Evolutionary conservation across 805 yeast genomes (phyloP), one percentile per base, ranked within the genome.

Genomic region (Wickerhamiella sergipiensis): DNA sequence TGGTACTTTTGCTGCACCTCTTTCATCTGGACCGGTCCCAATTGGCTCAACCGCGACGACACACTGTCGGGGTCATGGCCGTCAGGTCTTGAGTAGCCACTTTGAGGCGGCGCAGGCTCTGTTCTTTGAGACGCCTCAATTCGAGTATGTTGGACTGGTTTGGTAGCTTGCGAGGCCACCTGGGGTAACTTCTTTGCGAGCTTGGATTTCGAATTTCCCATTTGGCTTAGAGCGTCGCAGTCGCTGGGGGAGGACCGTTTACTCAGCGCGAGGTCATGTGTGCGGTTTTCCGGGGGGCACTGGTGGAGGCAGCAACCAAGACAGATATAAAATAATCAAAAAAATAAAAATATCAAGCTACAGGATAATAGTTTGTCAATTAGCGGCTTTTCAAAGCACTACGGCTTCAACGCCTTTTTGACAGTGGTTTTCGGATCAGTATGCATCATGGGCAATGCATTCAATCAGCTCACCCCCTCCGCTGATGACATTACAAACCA

Each of bases 21-120:
- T n/a, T 33, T 50, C 40, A 42, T 51, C 40, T 56, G 45, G 9
- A 57, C 61, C 2, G 54, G 57, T 1, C 64, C 64, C 31, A 61
- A 49, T 24, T 54, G 52, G 23, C 42, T 47, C 40, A 61, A 52
- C 13, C 64, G 45, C 10, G 52, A 50, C 2, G 57, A 55, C 6
- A 60, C 47, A n/a, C 43, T 52, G 13, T 52, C 52, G n/a, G 50
- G 53, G 19, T 55, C 55, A 24, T 8, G 66, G 73, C 9, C 83
- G 80, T 60, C 72, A 71, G 53, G 50, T 21, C 47, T 33, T 17
- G 19, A 15, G 24, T 40, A 40, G 24, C 19, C 22, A 12, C n/a
- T 17, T 12, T 40, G 24, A 40, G 24, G 19, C n/a, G 18, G 22
- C 6, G 24, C 4, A 19, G 43, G 24, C 43, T 21, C 24, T 18